Base-by-base conservation (phyloP, 1,139 yeast genomes). In the Chernovozyma sophiae-reginae region DNA sequence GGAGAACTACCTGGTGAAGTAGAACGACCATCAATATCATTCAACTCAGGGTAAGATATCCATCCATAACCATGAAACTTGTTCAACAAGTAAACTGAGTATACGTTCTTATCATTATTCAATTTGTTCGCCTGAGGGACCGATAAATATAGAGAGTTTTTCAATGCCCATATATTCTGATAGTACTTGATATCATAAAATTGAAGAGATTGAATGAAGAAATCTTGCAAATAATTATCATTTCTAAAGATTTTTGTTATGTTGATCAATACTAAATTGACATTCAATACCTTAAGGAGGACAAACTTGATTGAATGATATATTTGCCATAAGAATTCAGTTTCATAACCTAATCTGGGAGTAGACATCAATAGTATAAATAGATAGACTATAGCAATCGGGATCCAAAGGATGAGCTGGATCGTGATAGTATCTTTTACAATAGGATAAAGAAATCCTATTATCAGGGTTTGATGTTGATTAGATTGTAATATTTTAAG, bases 351-450 rank as follows among this genome's bases (percentile, higher is more conserved):
- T 14, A 12, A 26, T 7, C 6, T 11, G 12, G 10, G 8, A 6
- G 6, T 26, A 8, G 29, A 13, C 6, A 16, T 12, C 18, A 26
- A 26, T 26, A 26, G 29, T 8, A 7, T 16, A 6, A 26, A 16
- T 16, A 26, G 17, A 16, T 26, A 26, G 6, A 26, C 11, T 12
- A 26, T 6, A 8, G 43, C 34, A n/a, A 44, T 35, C 24, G 77
- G 77, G 1, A 59, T 42, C 58, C 65, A 61, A 4, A 71, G 44
- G 2, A 57, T 37, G 18, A 66, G 31, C 38, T 72, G 74, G 16
- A 72, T 48, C 3, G 55, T 43, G 10, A 72, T 35, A 3, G 78
- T 33, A 68, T 31, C 61, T 40, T 25, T 49, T 6, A 16, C 10
- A 8, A 16, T 16, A 6, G 29, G 8, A 16, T 26, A 26, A 11